Base-by-base conservation (phyloP, 441 rosid species). In the Erysimum pusillum region DNA sequence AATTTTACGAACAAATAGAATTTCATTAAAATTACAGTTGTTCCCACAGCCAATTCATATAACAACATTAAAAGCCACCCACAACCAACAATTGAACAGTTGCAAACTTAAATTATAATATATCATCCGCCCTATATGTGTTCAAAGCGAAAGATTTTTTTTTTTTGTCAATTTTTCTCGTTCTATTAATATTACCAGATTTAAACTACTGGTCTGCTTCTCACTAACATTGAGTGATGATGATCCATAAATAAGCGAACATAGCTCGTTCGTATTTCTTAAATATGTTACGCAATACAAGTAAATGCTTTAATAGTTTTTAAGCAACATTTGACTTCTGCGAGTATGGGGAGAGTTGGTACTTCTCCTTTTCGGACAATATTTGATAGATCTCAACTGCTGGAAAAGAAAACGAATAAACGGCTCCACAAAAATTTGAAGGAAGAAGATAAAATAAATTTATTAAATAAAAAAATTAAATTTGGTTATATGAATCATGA, bases 301-400 rank as follows among this genome's bases (percentile, higher is more conserved):
- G 13, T 6, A 18, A 42, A 42, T 53, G 77, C 41, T 32, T 22
- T 22, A 51, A 45, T n/a, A 22, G 11, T 11, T n/a, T 65, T 32
- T 18, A 75, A 75, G 17, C 62, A 58, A 49, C 62, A 39, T 67
- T 67, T 75, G 73, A 75, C 78, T 49, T 67, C 1, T 67, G 53
- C 28, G 44, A 59, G 67, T 67, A 59, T 59, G 68, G 42, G 67
- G 1, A n/a, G 28, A 3, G 31, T 28, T 28, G 31, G 3, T 75
- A 59, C 79, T 74, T 67, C 52, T 67, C 65, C 42, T 57, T 53
- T 64, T 38, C 32, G 28, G 72, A 66, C 72, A 56, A 57, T 66
- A 44, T 46, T 65, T 56, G 72, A 56, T 54, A 25, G 44, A 66
- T 58, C 73, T 75, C 62, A 74, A 66, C 73, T 57, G 66, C 73